phyloP scores from a whole-genome alignment of 2,329 filamentous ascomycete genomes.

The Geosmithia morbida region DNA sequence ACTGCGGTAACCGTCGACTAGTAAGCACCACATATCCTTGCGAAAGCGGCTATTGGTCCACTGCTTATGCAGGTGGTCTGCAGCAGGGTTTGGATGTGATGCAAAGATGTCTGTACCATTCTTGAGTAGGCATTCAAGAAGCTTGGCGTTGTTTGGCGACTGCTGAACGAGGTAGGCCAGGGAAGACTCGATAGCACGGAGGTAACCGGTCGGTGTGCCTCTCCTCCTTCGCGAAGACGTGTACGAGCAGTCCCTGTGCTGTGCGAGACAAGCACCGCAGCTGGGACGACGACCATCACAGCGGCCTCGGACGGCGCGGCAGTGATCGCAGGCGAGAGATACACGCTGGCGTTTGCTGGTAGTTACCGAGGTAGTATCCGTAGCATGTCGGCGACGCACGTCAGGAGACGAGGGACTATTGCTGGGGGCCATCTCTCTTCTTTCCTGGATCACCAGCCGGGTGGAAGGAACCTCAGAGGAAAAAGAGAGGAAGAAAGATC shows the following conservation, averaged over 20 bases:
- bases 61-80: constrained; percentile 31
- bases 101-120: not conserved
- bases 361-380: constrained; percentile 2
- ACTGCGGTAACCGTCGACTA: constrained; percentile 12
- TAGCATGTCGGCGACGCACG: constrained; percentile 1
- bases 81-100: not conserved
- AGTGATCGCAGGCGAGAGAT: constrained; percentile 55
- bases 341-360: constrained; percentile 45
- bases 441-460: too few species aligned
- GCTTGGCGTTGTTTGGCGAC: not conserved
- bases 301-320: constrained; percentile 52
- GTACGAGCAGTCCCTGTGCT: constrained; percentile 55
- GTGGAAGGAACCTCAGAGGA: too few species aligned
- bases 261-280: constrained; percentile 51
- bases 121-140: not conserved
- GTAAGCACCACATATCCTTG: constrained; percentile 45
- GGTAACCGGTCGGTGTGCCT: constrained; percentile 65
- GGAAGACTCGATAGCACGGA: constrained; percentile 56
- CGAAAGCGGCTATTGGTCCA: constrained; percentile 51
- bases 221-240: constrained; percentile 61
- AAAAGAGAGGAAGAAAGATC: too few species aligned
- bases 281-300: constrained; percentile 57
- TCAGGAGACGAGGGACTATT: not conserved
- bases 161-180: constrained; percentile 43
- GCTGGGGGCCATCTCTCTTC: not conserved